Evolutionary conservation across 139 green algal genomes (phyloP).

Genomic region (Edaphochlamys debaryana): DNA sequence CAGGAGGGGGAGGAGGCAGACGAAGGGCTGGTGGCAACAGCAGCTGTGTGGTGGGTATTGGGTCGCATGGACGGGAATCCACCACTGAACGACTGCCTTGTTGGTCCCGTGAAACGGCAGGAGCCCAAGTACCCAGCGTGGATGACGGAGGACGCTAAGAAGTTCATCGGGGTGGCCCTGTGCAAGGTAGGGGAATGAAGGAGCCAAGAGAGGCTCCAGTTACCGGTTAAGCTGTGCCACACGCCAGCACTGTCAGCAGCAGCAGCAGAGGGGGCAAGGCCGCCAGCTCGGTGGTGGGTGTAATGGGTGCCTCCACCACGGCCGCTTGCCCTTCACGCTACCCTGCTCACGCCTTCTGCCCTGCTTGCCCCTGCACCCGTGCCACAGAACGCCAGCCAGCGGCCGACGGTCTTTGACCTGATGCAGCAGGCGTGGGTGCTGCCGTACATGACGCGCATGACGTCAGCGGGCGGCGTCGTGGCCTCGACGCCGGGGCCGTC

Average conservation of each 20-base stretch:
- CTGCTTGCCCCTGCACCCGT: neutral
- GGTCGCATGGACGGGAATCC: too few species aligned
- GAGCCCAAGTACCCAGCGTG: constrained; percentile 52
- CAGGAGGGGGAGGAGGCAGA: too few species aligned
- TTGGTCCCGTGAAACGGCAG: too few species aligned
- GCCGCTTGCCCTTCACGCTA: too few species aligned
- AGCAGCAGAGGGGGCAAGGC: too few species aligned
- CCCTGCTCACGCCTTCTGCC: neutral
- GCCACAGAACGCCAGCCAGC: constrained; percentile 39
- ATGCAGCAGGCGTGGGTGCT: constrained; percentile 35
- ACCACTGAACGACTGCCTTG: too few species aligned
- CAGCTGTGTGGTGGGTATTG: too few species aligned
- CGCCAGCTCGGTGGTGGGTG: too few species aligned
- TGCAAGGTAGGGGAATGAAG: constrained; percentile 62
- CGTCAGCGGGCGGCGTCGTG: too few species aligned
- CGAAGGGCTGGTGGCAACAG: too few species aligned
- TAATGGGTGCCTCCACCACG: too few species aligned
- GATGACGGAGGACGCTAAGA: constrained; percentile 55
- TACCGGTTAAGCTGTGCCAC: neutral
- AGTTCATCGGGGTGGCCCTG: constrained; percentile 68
- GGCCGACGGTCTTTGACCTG: constrained; percentile 28
- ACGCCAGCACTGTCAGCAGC: neutral
- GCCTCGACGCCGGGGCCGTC: neutral
- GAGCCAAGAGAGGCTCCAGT: too few species aligned
- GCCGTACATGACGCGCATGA: constrained; percentile 25